Evolutionary conservation across 2,329 filamentous ascomycete species (phyloP).

Genomic region (Aspergillus hortae): DNA sequence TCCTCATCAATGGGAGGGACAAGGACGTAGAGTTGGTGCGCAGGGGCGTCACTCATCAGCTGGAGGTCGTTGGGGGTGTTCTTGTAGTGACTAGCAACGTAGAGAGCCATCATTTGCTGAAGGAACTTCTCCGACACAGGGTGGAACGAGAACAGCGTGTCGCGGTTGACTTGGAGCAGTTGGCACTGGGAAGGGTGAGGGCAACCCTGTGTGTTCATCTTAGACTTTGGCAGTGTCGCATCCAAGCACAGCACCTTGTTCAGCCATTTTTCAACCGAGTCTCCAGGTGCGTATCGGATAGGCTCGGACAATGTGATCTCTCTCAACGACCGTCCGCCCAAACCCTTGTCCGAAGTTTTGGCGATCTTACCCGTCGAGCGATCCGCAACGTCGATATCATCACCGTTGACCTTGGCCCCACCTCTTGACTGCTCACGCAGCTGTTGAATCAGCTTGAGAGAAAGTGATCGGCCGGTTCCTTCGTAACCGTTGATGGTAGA

Average conservation of each 20-base stretch:
- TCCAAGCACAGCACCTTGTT: constrained; percentile 93
- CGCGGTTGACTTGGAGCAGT: constrained; percentile 88
- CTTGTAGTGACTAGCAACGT: constrained; percentile 96
- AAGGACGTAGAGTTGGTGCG: constrained; percentile 92
- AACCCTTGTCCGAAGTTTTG: constrained; percentile 59
- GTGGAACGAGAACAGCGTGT: constrained; percentile 97
- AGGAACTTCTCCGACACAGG: constrained; percentile 95
- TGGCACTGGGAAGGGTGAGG: constrained; percentile 91
- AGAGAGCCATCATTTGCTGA: constrained; percentile 96
- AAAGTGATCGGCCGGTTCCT: constrained; percentile 90
- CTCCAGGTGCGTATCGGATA: constrained; percentile 88
- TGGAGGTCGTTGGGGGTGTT: constrained; percentile 98
- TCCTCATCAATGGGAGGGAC: constrained; percentile 79
- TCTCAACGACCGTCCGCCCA: constrained; percentile 73
- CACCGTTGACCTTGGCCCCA: constrained; percentile 51
- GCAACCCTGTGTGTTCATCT: constrained; percentile 69
- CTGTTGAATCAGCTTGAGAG: constrained; percentile 94
- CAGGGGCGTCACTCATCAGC: constrained; percentile 95
- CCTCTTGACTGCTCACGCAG: constrained; percentile 85
- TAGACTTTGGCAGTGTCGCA: constrained; percentile 78
- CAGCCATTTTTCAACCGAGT: constrained; percentile 92
- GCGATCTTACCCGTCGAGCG: constrained; percentile 70
- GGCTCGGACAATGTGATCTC: constrained; percentile 93
- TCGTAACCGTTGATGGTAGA: constrained; percentile 99
- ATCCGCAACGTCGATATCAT: constrained; percentile 68